Evolutionary conservation across 2,329 filamentous ascomycete species (phyloP), one percentile per base, ranked within the genome.

Genomic region (Alternaria sp.): DNA sequence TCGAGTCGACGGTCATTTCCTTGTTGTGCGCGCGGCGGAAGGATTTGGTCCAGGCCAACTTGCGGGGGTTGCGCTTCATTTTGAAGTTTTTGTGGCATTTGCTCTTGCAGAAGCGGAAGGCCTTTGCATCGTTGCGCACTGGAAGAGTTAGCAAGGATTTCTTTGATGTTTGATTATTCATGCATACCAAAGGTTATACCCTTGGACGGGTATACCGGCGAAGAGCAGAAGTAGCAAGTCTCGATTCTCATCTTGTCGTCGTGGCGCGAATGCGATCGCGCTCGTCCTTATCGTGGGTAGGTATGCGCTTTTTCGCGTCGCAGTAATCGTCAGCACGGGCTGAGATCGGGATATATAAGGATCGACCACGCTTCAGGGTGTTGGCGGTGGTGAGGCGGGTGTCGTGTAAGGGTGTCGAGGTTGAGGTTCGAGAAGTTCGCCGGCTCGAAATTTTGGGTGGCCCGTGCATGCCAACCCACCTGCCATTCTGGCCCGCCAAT

Each of bases 1-100:
- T 97, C 75, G 89, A 91, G 86, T 99, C 96, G 82, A 98, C 94
- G 61, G 92, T 92, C 71, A 80, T 74, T 67, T 79, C 93, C 97
- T 90, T 81, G 70, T 89, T 88, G 70, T 84, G 77, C 3, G 76
- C 77, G 61, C 72, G 75, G 51, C 74, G 74, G 72, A 75, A 77
- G 10, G 69, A 69, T 59, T 78, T 78, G n/a, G 74, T 77, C 96
- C 95, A 62, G 25, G 59, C 59, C 40, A 62, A 49, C 52, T 62
- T 62, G 47, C 59, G 59, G 40, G 59, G 59, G 90, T 98, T 97
- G 71, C 96, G 90, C 91, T 97, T 97, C 93, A 97, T 97, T 84
- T 96, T 96, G 88, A 96, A 97, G 76, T 85, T 85, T 73, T 89
- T 90, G 82, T 91, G 89, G 69, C 76, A 79, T 76, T 79, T 79